Evolutionary conservation across 2,329 filamentous ascomycete genomes (phyloP).

Genomic region (Diaporthe sp.): DNA sequence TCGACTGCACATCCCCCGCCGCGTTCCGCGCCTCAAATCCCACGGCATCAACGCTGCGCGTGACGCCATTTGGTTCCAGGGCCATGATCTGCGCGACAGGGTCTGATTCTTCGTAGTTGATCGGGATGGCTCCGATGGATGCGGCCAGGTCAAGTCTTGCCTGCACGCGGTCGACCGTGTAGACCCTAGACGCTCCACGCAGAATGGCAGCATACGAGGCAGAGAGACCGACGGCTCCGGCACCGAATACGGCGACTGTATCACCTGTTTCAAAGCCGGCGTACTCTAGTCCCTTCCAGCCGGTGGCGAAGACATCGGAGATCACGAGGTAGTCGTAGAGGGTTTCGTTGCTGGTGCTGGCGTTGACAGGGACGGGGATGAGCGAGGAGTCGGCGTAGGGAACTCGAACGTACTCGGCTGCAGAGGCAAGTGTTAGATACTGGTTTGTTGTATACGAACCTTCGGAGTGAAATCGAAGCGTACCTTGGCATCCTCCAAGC

Average conservation of each 20-base stretch:
- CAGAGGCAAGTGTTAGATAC: conserved; percentile 57
- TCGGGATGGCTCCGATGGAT: conserved; percentile 60
- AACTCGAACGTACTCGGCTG: conserved; percentile 67
- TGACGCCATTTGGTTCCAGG: conserved; percentile 66
- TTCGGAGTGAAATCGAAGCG: conserved; percentile 59
- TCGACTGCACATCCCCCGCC: too few relatives aligned
- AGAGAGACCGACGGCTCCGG: conserved; percentile 68
- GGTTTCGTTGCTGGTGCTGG: conserved; percentile 52
- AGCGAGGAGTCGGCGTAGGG: conserved; percentile 64
- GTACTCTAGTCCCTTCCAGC: conserved; percentile 66
- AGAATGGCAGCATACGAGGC: conserved; percentile 66
- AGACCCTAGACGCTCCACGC: conserved; percentile 64
- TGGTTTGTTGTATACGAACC: conserved; percentile 68
- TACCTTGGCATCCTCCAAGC: conserved; percentile 62
- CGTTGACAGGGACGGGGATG: conserved; percentile 56
- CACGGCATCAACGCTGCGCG: conserved; percentile 69
- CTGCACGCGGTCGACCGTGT: conserved; percentile 65
- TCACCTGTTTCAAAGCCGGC: conserved; percentile 64
- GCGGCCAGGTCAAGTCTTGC: conserved; percentile 61
- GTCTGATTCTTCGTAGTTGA: conserved; percentile 50
- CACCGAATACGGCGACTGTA: conserved; percentile 67
- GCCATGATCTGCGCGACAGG: conserved; percentile 55
- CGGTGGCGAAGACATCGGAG: conserved; percentile 70
- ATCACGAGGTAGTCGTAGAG: conserved; percentile 54
- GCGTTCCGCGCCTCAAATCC: conserved; percentile 52